Percentiles rank a stretch among this genome's conserved stretches.
Conservation (phyloP, 495 filamentous ascomycete genomes). For the Penicillium goetzii region DNA sequence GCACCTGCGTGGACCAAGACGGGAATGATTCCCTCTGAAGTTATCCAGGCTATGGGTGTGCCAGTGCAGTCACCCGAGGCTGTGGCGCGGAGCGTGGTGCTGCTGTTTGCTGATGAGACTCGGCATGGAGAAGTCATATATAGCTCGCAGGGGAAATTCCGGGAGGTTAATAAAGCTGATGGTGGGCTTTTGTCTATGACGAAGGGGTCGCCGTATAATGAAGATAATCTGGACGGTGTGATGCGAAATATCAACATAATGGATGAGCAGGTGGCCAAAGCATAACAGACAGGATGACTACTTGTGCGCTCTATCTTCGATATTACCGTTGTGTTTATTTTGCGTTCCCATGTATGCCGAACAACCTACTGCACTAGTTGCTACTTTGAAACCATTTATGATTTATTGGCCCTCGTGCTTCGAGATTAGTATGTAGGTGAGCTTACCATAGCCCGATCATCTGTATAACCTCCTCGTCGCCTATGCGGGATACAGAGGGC, state of each 20-base stretch:
- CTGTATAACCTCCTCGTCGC: slow-evolving; percentile 37
- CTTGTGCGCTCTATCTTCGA: background rate
- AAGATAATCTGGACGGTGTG: slow-evolving; percentile 21
- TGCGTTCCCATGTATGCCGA: background rate
- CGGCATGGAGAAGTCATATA: slow-evolving; percentile 45
- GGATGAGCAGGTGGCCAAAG: background rate
- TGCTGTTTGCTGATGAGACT: slow-evolving; percentile 39
- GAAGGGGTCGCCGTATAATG: slow-evolving; percentile 16
- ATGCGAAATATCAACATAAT: slow-evolving; percentile 19
- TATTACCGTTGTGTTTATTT: no score
- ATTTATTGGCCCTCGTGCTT: no score
- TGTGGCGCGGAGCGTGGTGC: slow-evolving; percentile 44
- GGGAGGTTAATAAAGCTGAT: slow-evolving; percentile 42
- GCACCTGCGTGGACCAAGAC: slow-evolving; percentile 49
- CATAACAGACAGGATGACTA: background rate
- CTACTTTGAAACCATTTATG: no score
- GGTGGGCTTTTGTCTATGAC: slow-evolving; percentile 31
- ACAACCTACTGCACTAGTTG: no score
- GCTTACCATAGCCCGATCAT: slow-evolving; percentile 33
- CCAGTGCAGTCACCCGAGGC: slow-evolving; percentile 35
- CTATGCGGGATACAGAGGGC: slow-evolving; percentile 34
- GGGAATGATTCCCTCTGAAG: slow-evolving; percentile 31
- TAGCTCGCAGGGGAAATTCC: slow-evolving; percentile 41
- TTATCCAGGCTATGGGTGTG: slow-evolving; percentile 30
- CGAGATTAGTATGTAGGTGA: no score